phyloP scores from a whole-genome alignment of 176 grass and related monocot species.

The Musa troglodytarum region DNA sequence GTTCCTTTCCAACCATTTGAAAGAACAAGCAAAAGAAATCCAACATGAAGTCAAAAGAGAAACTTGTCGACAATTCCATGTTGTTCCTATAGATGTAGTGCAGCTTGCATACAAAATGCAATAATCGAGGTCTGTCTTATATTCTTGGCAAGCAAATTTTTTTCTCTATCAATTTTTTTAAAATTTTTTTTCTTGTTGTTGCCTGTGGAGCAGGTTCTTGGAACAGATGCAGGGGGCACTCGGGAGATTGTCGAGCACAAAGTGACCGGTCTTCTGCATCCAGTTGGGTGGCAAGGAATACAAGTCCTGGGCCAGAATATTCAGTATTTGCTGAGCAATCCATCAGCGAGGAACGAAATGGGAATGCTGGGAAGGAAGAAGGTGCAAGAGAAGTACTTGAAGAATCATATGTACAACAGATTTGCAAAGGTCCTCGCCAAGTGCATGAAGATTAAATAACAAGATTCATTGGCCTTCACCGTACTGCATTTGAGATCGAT shows the following conservation, averaged over 20 bases:
- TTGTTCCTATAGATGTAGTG: too few species aligned
- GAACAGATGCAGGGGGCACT: conserved; percentile 45
- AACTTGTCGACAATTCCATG: not conserved
- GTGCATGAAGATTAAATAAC: conserved; percentile 34
- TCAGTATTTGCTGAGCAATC: conserved; percentile 30
- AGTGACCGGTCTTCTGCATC: conserved; percentile 40
- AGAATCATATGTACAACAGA: conserved; percentile 32
- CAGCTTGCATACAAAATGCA: too few species aligned
- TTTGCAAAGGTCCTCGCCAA: conserved; percentile 29
- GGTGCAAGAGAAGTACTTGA: conserved; percentile 38
- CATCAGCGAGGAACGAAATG: conserved; percentile 29
- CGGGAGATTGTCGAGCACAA: conserved; percentile 32
- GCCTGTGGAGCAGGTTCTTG: conserved; percentile 25
- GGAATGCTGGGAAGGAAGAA: conserved; percentile 32
- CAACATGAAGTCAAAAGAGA: not conserved
- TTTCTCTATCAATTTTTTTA: not conserved
- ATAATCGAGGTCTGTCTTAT: not conserved
- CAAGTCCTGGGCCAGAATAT: conserved; percentile 33
- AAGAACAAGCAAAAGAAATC: not conserved
- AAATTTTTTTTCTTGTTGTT: not conserved
- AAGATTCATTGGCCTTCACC: not conserved
- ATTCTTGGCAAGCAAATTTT: not conserved
- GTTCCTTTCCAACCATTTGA: not conserved
- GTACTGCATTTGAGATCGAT: not conserved
- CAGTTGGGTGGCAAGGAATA: conserved; percentile 25